A percentile compares a stretch with the other conserved stretches of the same genome.
Conservation (phyloP, 179 eudicot species). For the Beta macrorhiza region DNA sequence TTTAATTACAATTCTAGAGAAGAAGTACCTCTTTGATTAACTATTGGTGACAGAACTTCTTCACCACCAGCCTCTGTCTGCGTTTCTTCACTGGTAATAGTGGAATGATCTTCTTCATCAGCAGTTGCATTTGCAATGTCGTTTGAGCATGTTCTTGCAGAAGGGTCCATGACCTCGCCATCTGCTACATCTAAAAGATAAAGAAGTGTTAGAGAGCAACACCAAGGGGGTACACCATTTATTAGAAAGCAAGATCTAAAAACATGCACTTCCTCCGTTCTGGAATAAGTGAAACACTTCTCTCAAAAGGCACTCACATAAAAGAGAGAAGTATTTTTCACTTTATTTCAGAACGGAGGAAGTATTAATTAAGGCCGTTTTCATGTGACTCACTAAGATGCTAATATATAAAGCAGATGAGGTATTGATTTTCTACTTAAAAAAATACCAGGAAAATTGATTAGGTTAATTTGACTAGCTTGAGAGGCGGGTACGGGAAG, state of each 20-base stretch:
- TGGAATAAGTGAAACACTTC: too few relatives aligned
- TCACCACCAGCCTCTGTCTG: slow-evolving; percentile 40
- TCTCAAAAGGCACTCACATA: too few relatives aligned
- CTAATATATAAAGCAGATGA: not conserved
- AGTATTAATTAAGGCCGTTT: not conserved
- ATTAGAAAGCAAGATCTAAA: not conserved
- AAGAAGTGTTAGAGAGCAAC: slow-evolving; percentile 6
- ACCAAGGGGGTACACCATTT: slow-evolving; percentile 6
- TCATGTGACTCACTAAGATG: not conserved
- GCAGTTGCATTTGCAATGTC: slow-evolving; percentile 16
- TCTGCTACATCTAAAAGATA: slow-evolving; percentile 41
- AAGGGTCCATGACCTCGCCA: slow-evolving; percentile 42
- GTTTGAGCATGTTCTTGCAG: slow-evolving; percentile 19
- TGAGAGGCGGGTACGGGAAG: not conserved
- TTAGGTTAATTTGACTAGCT: not conserved
- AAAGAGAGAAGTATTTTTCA: too few relatives aligned
- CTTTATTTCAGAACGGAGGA: too few relatives aligned
- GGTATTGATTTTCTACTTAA: not conserved
- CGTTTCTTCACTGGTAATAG: slow-evolving; percentile 49
- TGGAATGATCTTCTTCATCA: slow-evolving; percentile 42
- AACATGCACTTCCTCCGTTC: not conserved
- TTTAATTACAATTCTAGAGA: not conserved
- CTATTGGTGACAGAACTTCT: slow-evolving; percentile 60
- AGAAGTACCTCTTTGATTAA: slow-evolving; percentile 42
- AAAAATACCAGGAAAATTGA: not conserved